These are phyloP conservation scores for Colletotrichum cordylinicola DNA, from an alignment of 2,329 filamentous ascomycete genomes.

Conservation along the genomic window DNA sequence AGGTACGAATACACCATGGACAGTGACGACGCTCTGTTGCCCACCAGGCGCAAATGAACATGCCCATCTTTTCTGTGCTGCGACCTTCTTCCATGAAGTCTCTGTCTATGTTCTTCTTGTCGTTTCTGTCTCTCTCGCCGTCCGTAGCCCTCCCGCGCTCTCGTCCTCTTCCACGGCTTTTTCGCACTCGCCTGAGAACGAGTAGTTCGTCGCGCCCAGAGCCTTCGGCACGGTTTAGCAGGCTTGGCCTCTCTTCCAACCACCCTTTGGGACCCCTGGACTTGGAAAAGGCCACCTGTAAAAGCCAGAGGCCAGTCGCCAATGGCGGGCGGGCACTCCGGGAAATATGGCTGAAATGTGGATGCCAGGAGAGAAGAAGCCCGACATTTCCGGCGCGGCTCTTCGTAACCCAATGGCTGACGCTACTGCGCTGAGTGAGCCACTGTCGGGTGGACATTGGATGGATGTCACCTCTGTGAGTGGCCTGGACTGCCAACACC, in stretches of 20 bases:
- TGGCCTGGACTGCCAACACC: neutral
- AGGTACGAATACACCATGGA: neutral
- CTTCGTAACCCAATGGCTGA: neutral
- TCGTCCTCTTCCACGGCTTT: neutral
- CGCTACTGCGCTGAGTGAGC: neutral
- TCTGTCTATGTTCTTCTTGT: neutral
- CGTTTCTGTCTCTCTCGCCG: neutral
- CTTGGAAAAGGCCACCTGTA: slow-evolving; percentile 18
- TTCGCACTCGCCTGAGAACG: neutral
- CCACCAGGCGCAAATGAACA: neutral
- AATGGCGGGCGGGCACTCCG: neutral
- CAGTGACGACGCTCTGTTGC: neutral
- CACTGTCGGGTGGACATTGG: neutral
- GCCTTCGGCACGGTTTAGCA: neutral
- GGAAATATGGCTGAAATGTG: neutral
- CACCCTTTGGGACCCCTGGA: neutral
- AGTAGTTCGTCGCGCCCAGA: neutral
- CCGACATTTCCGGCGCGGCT: neutral
- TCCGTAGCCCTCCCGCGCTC: neutral
- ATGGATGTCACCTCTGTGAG: neutral
- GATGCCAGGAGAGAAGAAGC: neutral
- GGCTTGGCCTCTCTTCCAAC: slow-evolving; percentile 1
- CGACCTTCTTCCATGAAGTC: neutral
- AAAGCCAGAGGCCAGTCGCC: neutral
- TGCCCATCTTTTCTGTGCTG: neutral